Evolutionary conservation across 805 yeast species (phyloP).

Genomic region (Naumovozyma baii): DNA sequence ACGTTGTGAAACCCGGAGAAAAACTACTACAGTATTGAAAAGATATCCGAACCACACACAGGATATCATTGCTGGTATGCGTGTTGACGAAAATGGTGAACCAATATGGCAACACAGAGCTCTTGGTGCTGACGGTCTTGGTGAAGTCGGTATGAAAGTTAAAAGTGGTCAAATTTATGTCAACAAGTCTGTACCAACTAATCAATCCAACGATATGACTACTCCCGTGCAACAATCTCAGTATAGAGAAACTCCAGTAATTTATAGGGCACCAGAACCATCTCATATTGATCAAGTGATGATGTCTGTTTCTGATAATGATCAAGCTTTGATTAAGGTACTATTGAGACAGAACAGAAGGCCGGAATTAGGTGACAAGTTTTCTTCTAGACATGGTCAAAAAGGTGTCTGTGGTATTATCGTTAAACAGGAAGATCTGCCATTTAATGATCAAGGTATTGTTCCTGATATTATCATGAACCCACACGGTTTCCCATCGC

Average conservation of each 20-base stretch:
- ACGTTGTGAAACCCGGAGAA: constrained; percentile 89
- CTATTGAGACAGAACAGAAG: constrained; percentile 89
- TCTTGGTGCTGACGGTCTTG: constrained; percentile 90
- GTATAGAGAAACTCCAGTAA: constrained; percentile 84
- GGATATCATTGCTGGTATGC: constrained; percentile 85
- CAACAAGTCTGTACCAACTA: constrained; percentile 85
- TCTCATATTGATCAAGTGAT: constrained; percentile 93
- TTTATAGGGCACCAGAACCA: constrained; percentile 91
- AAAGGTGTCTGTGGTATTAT: constrained; percentile 99
- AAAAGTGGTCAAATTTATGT: constrained; percentile 91
- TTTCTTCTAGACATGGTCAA: constrained; percentile 96
- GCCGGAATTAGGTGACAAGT: constrained; percentile 96
- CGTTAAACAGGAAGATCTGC: constrained; percentile 93
- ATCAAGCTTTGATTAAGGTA: constrained; percentile 88
- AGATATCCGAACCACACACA: constrained; percentile 89
- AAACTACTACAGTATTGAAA: constrained; percentile 81
- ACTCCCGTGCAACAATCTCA: constrained; percentile 32
- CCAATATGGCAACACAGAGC: constrained; percentile 83
- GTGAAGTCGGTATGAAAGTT: constrained; percentile 87
- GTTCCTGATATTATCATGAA: constrained; percentile 95
- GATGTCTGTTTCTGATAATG: constrained; percentile 93
- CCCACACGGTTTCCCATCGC: constrained; percentile 99
- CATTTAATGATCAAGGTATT: constrained; percentile 87
- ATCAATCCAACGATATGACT: constrained; percentile 52
- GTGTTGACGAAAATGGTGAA: constrained; percentile 69